Evolutionary conservation across 805 yeast species (phyloP), one percentile per base, ranked within the genome.

Genomic region (Ogataea pini): DNA sequence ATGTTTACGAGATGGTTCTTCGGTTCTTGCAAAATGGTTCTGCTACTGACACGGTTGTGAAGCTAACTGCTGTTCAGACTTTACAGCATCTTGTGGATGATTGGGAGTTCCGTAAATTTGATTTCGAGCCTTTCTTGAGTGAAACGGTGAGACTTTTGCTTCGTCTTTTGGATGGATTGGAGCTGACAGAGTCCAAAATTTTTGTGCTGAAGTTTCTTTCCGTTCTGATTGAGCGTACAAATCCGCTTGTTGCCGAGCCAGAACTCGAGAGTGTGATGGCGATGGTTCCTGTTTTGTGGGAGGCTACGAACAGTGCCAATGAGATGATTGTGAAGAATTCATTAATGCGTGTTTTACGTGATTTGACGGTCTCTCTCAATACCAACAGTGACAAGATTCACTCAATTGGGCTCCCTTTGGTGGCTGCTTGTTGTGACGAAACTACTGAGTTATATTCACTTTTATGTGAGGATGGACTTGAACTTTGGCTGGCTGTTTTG

Each of bases 381-480:
- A 70, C 71, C 7, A 71, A 80, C 47, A 82, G 82, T 1, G 44
- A 62, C 62, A 54, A 71, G 57, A 65, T 78, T 48, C 65, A 83
- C 75, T 67, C 73, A 3, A 78, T 85, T 25, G 75, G 85, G 0
- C 57, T 88, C 10, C 94, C 96, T 0, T 68, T 89, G 49, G 73
- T 90, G 20, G 68, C 71, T 10, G 67, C 72, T 7, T 78, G 85
- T 40, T 84, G 94, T 58, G 82, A 87, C 54, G 76, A 83, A 1
- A 70, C 72, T 17, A 78, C 89, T 0, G 75, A 76, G 18, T 72
- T 70, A 44, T 77, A 79, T 50, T 69, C 78, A 2, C 70, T 87
- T 45, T 64, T 91, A 8, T 76, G 85, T 16, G 97, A 91, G 61
- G 97, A 91, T 68, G 96, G 95, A 0, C 82, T 79, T 60, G 96